Conservation (phyloP, 768 basidiomycete species). For the Boletus tomentosulus region DNA sequence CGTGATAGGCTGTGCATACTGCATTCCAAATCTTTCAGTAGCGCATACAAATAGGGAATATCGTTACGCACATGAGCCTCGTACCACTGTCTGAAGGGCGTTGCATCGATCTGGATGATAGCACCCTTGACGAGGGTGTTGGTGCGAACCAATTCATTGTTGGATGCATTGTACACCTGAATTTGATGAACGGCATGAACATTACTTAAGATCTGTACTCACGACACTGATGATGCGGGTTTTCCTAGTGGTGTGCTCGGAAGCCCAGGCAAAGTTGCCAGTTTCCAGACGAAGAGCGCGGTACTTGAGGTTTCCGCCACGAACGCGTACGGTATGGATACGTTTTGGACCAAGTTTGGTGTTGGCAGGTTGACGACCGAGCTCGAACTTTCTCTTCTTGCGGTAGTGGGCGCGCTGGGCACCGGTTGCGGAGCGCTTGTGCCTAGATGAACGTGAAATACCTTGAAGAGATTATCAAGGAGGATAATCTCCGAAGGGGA, state of each 20-base stretch:
- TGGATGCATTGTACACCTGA: conserved; percentile 97
- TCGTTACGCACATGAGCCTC: conserved; percentile 81
- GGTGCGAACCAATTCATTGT: conserved; percentile 99
- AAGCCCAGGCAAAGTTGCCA: conserved; percentile 99
- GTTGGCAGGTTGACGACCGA: conserved; percentile 95
- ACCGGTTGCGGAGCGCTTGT: conserved; percentile 94
- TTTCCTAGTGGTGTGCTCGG: conserved; percentile 91
- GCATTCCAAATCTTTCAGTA: conserved; percentile 7
- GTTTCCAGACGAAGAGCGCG: conserved; percentile 94
- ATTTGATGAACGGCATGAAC: conserved; percentile 3
- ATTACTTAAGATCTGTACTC: conserved; percentile 34
- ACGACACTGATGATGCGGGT: conserved; percentile 96
- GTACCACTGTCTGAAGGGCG: conserved; percentile 99
- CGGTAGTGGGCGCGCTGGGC: conserved; percentile 93
- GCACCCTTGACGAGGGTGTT: conserved; percentile 98
- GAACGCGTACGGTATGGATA: conserved; percentile 89
- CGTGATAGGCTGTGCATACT: conserved; percentile 95
- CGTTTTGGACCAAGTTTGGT: conserved; percentile 97
- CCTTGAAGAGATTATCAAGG: conserved; percentile 44
- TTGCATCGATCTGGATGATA: conserved; percentile 96
- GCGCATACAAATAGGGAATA: neutral
- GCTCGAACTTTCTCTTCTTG: conserved; percentile 99
- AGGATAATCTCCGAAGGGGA: conserved; percentile 5
- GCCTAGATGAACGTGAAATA: conserved; percentile 95
- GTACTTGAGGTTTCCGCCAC: conserved; percentile 94